These are phyloP conservation scores for Tolypocladium cylindrosporum DNA, from an alignment of 2,329 filamentous ascomycete genomes.

Conservation along the genomic window DNA sequence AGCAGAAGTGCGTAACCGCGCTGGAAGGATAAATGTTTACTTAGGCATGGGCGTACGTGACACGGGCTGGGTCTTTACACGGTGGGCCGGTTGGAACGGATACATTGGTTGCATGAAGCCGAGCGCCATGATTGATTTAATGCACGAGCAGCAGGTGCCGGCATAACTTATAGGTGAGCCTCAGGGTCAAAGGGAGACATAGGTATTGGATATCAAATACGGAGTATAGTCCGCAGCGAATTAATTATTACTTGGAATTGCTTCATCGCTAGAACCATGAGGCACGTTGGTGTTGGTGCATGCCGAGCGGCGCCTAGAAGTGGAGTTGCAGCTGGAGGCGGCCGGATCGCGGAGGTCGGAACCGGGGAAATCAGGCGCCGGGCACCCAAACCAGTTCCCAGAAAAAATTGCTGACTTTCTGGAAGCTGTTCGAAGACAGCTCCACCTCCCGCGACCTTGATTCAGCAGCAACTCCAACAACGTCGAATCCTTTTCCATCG, in stretches of 20 bases:
- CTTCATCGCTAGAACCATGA: not conserved
- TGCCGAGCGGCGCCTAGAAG: not conserved
- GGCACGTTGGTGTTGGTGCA: not conserved
- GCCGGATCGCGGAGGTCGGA: conserved; percentile 13
- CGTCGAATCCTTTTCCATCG: not conserved
- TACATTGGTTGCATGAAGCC: not conserved
- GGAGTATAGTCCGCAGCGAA: not conserved
- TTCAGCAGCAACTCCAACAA: not conserved
- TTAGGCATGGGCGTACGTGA: not conserved
- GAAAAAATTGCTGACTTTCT: conserved; percentile 29
- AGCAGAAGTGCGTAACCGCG: not conserved
- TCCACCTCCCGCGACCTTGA: conserved; percentile 13
- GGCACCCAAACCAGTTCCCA: conserved; percentile 6
- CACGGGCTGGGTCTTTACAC: not conserved
- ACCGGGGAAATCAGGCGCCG: conserved; percentile 23
- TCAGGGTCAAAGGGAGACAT: not conserved
- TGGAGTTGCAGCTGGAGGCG: not conserved
- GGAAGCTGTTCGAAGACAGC: conserved; percentile 30
- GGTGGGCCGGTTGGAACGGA: not conserved
- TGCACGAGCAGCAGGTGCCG: not conserved
- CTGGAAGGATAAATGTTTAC: not conserved
- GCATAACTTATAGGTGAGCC: not conserved
- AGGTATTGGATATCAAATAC: not conserved
- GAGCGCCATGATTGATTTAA: not conserved
- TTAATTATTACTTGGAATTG: too few species aligned